These are phyloP conservation scores for Micractinium conductrix DNA, from an alignment of 139 green algal genomes.

Conservation along the genomic window DNA sequence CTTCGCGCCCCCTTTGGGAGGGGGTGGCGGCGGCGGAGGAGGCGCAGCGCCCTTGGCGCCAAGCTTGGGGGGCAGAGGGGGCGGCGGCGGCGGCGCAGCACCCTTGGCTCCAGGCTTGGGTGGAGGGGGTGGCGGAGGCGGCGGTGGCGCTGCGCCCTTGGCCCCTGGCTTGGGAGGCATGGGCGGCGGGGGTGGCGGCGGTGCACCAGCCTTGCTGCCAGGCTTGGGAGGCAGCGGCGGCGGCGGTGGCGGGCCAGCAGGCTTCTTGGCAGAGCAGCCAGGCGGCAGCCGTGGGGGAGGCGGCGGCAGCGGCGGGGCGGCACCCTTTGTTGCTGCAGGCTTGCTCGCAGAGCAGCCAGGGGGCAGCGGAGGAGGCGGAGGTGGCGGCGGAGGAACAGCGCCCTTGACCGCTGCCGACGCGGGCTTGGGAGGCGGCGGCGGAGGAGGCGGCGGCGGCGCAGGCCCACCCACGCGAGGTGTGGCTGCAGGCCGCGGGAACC, in stretches of 20 bases:
- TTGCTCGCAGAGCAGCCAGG: constrained; percentile 13
- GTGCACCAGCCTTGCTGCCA: constrained; percentile 4
- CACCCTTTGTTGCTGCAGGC: not conserved
- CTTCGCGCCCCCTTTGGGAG: constrained; percentile 26
- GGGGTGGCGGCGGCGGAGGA: constrained; percentile 53
- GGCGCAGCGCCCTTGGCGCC: constrained; percentile 45
- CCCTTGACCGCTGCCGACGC: not conserved
- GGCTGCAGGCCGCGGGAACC: constrained; percentile 27
- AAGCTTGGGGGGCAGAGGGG: constrained; percentile 31
- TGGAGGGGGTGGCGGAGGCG: constrained; percentile 16
- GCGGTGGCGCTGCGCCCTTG: constrained; percentile 42
- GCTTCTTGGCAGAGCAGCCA: constrained; percentile 4
- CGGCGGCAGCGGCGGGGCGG: not conserved
- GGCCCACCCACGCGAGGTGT: not conserved
- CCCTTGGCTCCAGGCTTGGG: constrained; percentile 35
- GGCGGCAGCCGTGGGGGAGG: not conserved
- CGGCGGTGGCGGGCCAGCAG: constrained; percentile 16
- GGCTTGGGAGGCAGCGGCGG: constrained; percentile 30
- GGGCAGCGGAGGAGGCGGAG: constrained; percentile 17
- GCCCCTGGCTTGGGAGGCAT: not conserved
- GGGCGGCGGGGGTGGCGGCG: constrained; percentile 44
- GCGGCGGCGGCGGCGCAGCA: constrained; percentile 37
- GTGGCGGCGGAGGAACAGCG: constrained; percentile 32
- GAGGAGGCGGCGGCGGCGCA: constrained; percentile 12
- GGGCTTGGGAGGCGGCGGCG: constrained; percentile 24